phyloP scores from a whole-genome alignment of 345 rosid species.

The Erodium maritimum region DNA sequence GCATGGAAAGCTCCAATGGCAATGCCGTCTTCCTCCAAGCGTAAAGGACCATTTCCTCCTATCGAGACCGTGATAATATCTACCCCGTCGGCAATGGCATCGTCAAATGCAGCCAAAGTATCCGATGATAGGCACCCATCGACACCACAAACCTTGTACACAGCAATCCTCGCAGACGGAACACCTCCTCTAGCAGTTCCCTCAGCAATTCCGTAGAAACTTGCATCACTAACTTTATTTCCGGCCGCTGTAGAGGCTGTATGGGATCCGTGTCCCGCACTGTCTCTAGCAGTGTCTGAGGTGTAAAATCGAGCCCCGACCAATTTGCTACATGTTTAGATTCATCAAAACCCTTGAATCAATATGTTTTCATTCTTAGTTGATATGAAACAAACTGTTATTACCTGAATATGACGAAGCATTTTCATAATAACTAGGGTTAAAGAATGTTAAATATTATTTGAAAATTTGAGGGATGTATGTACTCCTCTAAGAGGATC shows the following conservation, averaged over 20 bases:
- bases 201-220: slow-evolving; percentile 31
- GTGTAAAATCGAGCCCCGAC: slow-evolving; percentile 33
- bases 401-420: too few species aligned
- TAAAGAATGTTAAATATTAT: too few species aligned
- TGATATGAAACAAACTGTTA: too few species aligned
- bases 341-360: too few species aligned
- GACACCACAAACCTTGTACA: slow-evolving; percentile 19
- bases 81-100: slow-evolving; percentile 13
- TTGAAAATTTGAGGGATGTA: too few species aligned
- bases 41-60: neutral
- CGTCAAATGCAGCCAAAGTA: slow-evolving; percentile 16
- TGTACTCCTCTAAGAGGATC: too few species aligned
- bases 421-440: too few species aligned
- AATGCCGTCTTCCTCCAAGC: neutral
- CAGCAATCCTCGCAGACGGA: slow-evolving; percentile 45
- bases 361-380: too few species aligned
- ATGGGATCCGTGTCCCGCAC: slow-evolving; percentile 34
- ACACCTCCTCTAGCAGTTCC: slow-evolving; percentile 53
- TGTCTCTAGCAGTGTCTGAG: slow-evolving; percentile 17
- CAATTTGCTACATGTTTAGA: slow-evolving; percentile 21
- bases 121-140: neutral
- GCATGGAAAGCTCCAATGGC: slow-evolving; percentile 27
- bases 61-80: slow-evolving; percentile 21
- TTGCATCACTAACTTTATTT: slow-evolving; percentile 21
- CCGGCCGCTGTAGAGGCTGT: slow-evolving; percentile 65